phyloP scores from a whole-genome alignment of 768 basidiomycete species.

The Obba rivulosa region DNA sequence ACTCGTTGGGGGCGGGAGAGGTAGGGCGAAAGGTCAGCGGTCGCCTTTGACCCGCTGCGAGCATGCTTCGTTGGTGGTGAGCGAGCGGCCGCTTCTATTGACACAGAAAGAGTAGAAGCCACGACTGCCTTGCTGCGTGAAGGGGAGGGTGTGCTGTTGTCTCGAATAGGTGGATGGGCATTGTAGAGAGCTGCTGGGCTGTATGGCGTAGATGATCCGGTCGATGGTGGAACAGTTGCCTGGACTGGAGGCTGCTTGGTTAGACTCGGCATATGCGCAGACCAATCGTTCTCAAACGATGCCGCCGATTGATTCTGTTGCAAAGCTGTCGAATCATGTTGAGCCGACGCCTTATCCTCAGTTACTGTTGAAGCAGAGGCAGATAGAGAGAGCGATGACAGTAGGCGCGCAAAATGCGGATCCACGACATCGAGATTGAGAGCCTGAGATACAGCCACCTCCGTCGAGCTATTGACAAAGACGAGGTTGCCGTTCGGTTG shows the following conservation, averaged over 20 bases:
- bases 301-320: background rate
- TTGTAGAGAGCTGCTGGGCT: background rate
- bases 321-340: background rate
- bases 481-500: conserved; percentile 16
- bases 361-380: conserved; percentile 29
- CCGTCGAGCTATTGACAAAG: conserved; percentile 29
- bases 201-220: background rate
- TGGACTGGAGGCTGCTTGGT: too few relatives aligned
- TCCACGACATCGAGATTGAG: conserved; percentile 40
- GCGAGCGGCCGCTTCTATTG: background rate
- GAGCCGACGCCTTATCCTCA: conserved; percentile 1
- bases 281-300: conserved; percentile 6
- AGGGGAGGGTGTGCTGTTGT: background rate
- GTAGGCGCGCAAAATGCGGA: conserved; percentile 65
- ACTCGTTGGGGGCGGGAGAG: conserved; percentile 37
- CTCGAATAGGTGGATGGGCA: background rate
- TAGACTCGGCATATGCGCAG: conserved; percentile 4
- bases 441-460: conserved; percentile 22
- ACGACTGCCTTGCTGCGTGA: background rate
- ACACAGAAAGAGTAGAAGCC: conserved; percentile 1
- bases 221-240: background rate
- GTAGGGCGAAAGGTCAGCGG: conserved; percentile 69
- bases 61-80: conserved; percentile 12
- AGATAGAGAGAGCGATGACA: conserved; percentile 59
- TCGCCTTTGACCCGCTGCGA: conserved; percentile 38